Evolutionary conservation across 768 basidiomycete species (phyloP), one percentile per base, ranked within the genome.

Genomic region (Melanogaster broomeanus): DNA sequence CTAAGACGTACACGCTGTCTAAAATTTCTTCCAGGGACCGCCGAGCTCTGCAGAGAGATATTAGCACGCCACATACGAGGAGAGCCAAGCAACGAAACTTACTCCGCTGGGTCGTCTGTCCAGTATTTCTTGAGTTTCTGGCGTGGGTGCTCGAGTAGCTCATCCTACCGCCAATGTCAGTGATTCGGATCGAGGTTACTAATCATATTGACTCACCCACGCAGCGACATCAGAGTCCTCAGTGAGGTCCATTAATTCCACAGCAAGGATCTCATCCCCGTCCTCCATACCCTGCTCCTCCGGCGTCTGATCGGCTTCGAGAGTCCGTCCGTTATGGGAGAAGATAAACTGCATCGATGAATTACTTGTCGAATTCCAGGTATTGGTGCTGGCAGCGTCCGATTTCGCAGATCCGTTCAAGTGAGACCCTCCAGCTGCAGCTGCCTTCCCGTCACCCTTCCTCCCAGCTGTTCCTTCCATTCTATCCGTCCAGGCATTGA

Each of bases 201-300:
- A 40, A 48, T 37, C 37, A 33, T 35, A 21, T 19, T 19, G 40
- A 70, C 83, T 67, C 62, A 87, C 88, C 78, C 81, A 79, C 57
- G 80, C 77, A 55, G 88, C 86, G 31, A 79, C 67, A 42, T 76
- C 74, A 7, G 83, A 75, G 28, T 81, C 81, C 47, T 87, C 84
- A 7, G 92, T 93, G 59, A 94, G 75, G 65, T 94, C 92, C 89
- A 93, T 90, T 68, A 94, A 71, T 72, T 94, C 92, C 18, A 93
- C 87, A 13, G 92, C 92, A 44, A 92, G 73, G 64, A 94, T 90
- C 70, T 93, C 90, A 65, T 94, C 92, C 6, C 85, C 85, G 59
- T 92, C 88, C 61, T 94, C 91, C 77, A 94, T 88, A 6, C 87
- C 88, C 42, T 84, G 80, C 59, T 93, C 90, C 65, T 93, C 91